A percentile compares a stretch with the other conserved stretches of the same genome.
phyloP scores from a whole-genome alignment of 441 rosid species.

The Syzygium syzygioides region DNA sequence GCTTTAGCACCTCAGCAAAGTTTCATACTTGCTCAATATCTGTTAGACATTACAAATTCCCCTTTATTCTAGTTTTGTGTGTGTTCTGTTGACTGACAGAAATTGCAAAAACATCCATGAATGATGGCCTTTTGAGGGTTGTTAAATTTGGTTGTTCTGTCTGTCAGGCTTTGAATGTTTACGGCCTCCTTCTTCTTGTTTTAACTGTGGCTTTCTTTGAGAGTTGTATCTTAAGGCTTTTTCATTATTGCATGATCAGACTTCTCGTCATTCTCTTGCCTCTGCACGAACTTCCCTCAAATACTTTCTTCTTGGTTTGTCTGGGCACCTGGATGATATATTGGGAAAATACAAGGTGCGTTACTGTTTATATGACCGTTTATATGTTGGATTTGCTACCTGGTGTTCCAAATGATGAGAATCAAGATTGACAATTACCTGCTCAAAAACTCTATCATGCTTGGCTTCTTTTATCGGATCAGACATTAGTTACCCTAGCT shows the following conservation, averaged over 20 bases:
- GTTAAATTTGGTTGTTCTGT: background rate
- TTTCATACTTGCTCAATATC: background rate
- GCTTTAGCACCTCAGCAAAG: background rate
- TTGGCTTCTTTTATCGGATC: background rate
- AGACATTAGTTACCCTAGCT: background rate
- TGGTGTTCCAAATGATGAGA: background rate
- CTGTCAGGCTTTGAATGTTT: background rate
- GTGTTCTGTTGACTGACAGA: background rate
- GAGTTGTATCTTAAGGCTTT: background rate
- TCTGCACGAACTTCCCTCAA: slow-evolving; percentile 76
- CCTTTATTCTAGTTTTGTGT: background rate
- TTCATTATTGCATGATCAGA: slow-evolving; percentile 33
- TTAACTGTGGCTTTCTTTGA: background rate
- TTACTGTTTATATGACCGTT: background rate
- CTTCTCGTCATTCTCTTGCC: slow-evolving; percentile 36
- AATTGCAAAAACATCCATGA: background rate
- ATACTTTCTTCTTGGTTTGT: slow-evolving; percentile 71
- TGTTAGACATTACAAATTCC: background rate
- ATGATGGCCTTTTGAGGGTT: background rate
- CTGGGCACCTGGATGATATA: slow-evolving; percentile 83
- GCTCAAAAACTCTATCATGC: background rate
- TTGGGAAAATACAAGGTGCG: slow-evolving; percentile 75
- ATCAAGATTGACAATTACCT: background rate
- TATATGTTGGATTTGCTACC: background rate
- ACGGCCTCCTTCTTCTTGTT: background rate